Evolutionary conservation across 2,329 filamentous ascomycete genomes (phyloP).

Genomic region (Hymenoscyphus salicellus): DNA sequence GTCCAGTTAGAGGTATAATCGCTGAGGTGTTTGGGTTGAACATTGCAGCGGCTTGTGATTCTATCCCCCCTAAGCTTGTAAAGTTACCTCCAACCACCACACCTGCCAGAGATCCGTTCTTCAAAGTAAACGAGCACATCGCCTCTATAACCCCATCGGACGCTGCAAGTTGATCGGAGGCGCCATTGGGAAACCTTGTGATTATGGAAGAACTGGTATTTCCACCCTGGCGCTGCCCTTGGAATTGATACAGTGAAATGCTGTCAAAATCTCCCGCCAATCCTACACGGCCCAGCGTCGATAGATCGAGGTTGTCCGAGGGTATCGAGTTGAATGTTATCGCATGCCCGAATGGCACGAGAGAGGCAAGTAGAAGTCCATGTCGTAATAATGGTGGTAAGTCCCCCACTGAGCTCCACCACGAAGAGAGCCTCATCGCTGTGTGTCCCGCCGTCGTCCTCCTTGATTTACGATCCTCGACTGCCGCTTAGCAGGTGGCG

Average conservation of each 20-base stretch:
- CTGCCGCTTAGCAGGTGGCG: constrained; percentile 16
- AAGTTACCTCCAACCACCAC: constrained; percentile 93
- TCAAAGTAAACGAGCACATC: constrained; percentile 76
- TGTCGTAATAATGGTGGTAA: constrained; percentile 39
- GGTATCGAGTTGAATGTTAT: constrained; percentile 61
- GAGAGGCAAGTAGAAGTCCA: constrained; percentile 39
- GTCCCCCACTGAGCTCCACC: constrained; percentile 30
- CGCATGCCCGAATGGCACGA: constrained; percentile 46
- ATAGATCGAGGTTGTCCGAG: constrained; percentile 72
- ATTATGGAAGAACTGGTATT: constrained; percentile 83
- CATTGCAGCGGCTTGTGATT: constrained; percentile 75
- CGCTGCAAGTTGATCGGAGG: constrained; percentile 68
- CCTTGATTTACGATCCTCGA: constrained; percentile 16
- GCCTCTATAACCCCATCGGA: constrained; percentile 82
- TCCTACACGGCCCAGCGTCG: constrained; percentile 74
- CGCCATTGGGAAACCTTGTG: constrained; percentile 78
- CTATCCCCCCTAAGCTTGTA: constrained; percentile 75
- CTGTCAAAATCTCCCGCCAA: constrained; percentile 87
- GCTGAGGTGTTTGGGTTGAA: constrained; percentile 71
- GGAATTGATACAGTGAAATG: constrained; percentile 83
- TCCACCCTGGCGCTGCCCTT: constrained; percentile 71
- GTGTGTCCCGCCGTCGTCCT: constrained; percentile 16
- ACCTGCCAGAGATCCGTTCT: constrained; percentile 65
- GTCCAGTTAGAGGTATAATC: constrained; percentile 72
- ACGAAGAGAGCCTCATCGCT: constrained; percentile 36